Evolutionary conservation across 257 asterid genomes (phyloP), one percentile per base, ranked within the genome.

Genomic region (Osmanthus fragrans): DNA sequence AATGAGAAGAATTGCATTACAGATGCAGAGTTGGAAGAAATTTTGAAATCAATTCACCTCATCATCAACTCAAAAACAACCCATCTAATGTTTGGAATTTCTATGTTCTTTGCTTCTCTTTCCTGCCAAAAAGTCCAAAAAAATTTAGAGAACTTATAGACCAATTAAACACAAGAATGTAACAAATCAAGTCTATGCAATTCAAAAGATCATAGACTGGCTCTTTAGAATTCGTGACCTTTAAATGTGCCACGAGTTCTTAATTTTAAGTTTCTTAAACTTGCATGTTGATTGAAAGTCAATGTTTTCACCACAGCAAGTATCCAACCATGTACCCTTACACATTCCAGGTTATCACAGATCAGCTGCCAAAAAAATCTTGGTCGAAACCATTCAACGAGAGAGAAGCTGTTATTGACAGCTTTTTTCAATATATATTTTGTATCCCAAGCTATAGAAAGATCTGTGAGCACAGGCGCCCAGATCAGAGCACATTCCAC

Each of bases 61-160:
- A 93, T 96, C 99, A 95, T 95, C 91, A 95, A 82, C 86, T 95
- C 98, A 75, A 95, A 95, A 75, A 93, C 94, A 60, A 92, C 97
- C 99, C 99, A 93, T 86, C 88, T 88, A 75, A 95, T 96, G 84
- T 96, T 96, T 45, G 99, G 99, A 70, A 96, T 93, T 89, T 92
- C 98, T 40, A 96, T 90, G 81, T 93, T 97, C 88, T 96, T 96
- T 71, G 99, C 99, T 67, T 96, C 98, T 85, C 92, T 90, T 87
- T 96, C 99, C 99, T 96, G 88, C 86, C 87, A 75, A 2, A 32
- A 8, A 49, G 30, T 81, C 80, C 29, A 25, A 76, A 27, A 51
- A 19, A 13, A 32, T 76, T 76, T 45, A 82, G 45, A 47, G 54
- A 12, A n/a, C 34, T 45, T 49, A 72, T 25, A 74, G 72, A 77